Percentiles rank a stretch among this genome's conserved stretches.
phyloP scores from a whole-genome alignment of 202 grass and related monocot genomes.

The Alloteropsis angusta region DNA sequence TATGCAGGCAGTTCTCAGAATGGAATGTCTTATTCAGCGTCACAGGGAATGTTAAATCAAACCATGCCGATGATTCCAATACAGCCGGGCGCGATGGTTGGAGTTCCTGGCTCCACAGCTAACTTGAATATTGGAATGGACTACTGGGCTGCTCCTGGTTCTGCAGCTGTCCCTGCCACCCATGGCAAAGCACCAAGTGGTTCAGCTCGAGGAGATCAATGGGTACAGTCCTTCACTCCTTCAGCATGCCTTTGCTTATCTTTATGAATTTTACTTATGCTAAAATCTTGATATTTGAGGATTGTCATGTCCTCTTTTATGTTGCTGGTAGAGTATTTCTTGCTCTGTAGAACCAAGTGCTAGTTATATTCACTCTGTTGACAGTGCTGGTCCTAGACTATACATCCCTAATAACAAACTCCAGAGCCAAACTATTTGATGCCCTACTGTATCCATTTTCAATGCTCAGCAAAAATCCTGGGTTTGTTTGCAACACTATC shows the following conservation, averaged over 20 bases:
- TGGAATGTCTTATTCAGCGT: slow-evolving; percentile 42
- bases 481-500: not conserved
- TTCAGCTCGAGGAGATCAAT: slow-evolving; percentile 55
- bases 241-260: slow-evolving; percentile 12
- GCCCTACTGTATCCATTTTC: not conserved
- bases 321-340: slow-evolving; percentile 7
- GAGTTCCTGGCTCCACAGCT: slow-evolving; percentile 64
- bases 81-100: slow-evolving; percentile 49
- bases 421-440: slow-evolving; percentile 10
- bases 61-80: slow-evolving; percentile 41
- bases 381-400: not conserved
- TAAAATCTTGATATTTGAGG: slow-evolving; percentile 27
- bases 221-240: slow-evolving; percentile 45
- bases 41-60: slow-evolving; percentile 57
- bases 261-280: not conserved
- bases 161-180: slow-evolving; percentile 38
- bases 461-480: not conserved
- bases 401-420: not conserved
- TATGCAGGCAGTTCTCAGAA: slow-evolving; percentile 66
- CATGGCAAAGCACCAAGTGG: slow-evolving; percentile 41
- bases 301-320: not conserved
- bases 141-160: slow-evolving; percentile 67
- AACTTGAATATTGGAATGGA: slow-evolving; percentile 98
- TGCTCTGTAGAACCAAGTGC: not conserved
- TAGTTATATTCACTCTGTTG: not conserved